phyloP scores from a whole-genome alignment of 192 early-diverging fungal genomes.

The Entomortierella parvispora region DNA sequence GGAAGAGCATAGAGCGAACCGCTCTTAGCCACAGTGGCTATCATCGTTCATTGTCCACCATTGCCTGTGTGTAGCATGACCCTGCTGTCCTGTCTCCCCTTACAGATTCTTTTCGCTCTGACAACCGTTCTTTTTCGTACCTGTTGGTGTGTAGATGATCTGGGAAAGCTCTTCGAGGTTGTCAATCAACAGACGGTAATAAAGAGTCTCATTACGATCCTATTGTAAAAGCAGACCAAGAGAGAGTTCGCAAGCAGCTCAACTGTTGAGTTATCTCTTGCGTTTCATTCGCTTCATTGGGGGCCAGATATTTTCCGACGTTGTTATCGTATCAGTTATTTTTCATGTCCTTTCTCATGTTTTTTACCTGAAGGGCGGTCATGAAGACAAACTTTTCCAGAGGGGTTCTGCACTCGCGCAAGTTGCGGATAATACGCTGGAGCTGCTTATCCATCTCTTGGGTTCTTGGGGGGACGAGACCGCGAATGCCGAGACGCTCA shows the following conservation, averaged over 20 bases:
- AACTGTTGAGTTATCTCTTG: no score
- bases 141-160: slow-evolving; percentile 65
- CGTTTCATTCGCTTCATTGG: no score
- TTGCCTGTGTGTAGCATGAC: no score
- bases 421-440: slow-evolving; percentile 61
- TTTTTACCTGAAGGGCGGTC: slow-evolving; percentile 59
- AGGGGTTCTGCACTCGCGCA: slow-evolving; percentile 58
- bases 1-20: no score
- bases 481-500: slow-evolving; percentile 63
- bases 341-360: no score
- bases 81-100: no score
- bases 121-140: slow-evolving; percentile 44
- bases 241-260: background rate
- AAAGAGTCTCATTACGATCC: slow-evolving; percentile 65
- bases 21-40: no score
- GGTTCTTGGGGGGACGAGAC: slow-evolving; percentile 61
- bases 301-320: no score
- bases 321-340: no score
- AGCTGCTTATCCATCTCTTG: slow-evolving; percentile 69
- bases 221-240: background rate
- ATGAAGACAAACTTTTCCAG: slow-evolving; percentile 64
- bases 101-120: no score
- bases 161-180: slow-evolving; percentile 62
- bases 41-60: no score
- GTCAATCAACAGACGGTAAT: slow-evolving; percentile 62